A percentile compares a stretch with the other conserved stretches of the same genome.
Evolutionary conservation across 805 yeast species (phyloP).

Genomic region (Blastobotrys terrestris): DNA sequence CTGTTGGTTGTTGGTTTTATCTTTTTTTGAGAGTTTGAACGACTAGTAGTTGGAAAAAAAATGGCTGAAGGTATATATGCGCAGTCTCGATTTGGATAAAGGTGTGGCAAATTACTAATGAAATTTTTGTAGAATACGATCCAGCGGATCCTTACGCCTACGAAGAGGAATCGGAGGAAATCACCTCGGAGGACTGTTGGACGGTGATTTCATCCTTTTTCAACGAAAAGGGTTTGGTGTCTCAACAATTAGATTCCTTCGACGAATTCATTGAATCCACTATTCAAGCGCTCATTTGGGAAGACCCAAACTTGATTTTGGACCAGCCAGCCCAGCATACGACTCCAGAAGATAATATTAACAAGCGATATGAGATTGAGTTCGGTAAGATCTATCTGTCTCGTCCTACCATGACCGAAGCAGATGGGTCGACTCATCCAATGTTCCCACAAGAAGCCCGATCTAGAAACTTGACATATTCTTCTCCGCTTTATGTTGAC

Average conservation of each 20-base stretch:
- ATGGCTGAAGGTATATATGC: not conserved
- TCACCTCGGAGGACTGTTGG: conserved; percentile 99
- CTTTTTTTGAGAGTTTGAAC: not conserved
- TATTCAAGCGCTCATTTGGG: conserved; percentile 94
- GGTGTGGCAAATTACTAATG: not conserved
- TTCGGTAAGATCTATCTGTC: conserved; percentile 96
- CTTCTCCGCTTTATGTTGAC: conserved; percentile 93
- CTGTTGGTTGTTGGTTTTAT: too few species aligned
- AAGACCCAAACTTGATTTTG: conserved; percentile 85
- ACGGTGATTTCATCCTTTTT: conserved; percentile 93
- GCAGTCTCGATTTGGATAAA: not conserved
- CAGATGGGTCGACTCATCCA: conserved; percentile 99
- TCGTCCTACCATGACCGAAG: conserved; percentile 97
- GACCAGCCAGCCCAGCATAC: conserved; percentile 99
- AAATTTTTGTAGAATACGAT: conserved; percentile 4
- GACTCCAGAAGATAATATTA: conserved; percentile 80
- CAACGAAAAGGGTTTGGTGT: conserved; percentile 92
- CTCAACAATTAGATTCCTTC: conserved; percentile 96
- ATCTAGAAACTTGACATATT: conserved; percentile 89
- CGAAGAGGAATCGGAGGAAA: conserved; percentile 56
- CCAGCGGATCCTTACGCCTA: conserved; percentile 58
- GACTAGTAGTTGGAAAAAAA: not conserved
- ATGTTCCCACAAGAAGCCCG: conserved; percentile 98
- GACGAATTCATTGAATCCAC: conserved; percentile 97
- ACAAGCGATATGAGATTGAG: conserved; percentile 90